Percentiles rank a stretch among this genome's conserved stretches.
These are phyloP conservation scores for Populus ilicifolia DNA, from an alignment of 345 rosid genomes.

Conservation along the genomic window DNA sequence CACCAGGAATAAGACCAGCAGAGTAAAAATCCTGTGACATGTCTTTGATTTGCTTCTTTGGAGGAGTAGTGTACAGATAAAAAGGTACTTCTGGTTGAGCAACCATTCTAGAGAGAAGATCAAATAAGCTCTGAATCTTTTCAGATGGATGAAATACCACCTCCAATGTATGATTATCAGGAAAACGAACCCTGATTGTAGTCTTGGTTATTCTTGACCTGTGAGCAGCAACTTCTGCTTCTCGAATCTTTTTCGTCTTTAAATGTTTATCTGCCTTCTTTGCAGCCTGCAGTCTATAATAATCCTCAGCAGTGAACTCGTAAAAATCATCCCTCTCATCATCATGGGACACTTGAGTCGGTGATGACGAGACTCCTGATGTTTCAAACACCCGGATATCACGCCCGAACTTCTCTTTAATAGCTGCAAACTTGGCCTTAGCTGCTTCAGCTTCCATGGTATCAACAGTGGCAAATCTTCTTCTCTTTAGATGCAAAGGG, in stretches of 20 bases:
- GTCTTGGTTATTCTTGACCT: conserved; percentile 68
- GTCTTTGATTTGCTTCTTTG: conserved; percentile 75
- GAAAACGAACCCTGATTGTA: conserved; percentile 76
- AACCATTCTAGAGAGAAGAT: conserved; percentile 58
- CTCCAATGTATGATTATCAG: conserved; percentile 78
- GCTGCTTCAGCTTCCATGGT: conserved; percentile 75
- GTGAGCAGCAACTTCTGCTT: conserved; percentile 85
- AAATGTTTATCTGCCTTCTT: conserved; percentile 70
- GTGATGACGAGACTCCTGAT: conserved; percentile 29
- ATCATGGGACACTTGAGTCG: conserved; percentile 36
- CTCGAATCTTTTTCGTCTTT: conserved; percentile 77
- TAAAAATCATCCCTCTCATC: conserved; percentile 82
- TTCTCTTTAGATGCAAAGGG: conserved; percentile 55
- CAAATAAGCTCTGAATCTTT: conserved; percentile 64
- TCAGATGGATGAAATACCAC: conserved; percentile 81
- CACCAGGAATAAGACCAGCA: conserved; percentile 90
- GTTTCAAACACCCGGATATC: conserved; percentile 81
- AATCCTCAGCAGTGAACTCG: conserved; percentile 82
- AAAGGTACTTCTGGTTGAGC: conserved; percentile 65
- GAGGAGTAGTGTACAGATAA: conserved; percentile 82
- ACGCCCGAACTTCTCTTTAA: conserved; percentile 66
- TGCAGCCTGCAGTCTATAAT: conserved; percentile 45
- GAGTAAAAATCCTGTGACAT: conserved; percentile 71
- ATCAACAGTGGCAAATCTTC: conserved; percentile 49
- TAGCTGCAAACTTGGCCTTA: conserved; percentile 58